Evolutionary conservation across 768 basidiomycete genomes (phyloP), one percentile per base, ranked within the genome.

Genomic region (Boletus tylopilopsis): DNA sequence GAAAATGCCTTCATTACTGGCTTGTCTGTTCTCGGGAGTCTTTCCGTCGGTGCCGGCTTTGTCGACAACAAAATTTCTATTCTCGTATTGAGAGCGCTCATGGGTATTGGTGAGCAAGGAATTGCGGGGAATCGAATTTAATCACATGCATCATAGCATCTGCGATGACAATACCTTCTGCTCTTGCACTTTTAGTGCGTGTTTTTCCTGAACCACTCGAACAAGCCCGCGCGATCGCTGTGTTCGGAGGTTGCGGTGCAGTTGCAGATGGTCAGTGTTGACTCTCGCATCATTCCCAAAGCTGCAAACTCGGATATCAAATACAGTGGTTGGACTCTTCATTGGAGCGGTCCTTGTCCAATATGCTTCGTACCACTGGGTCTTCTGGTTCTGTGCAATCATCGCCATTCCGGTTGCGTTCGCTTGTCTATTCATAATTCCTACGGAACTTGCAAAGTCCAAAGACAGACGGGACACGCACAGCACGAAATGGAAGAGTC

Each of bases 121-220:
- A 1, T 4, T 5, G 30, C 7, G n/a, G 0, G 18, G 10, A n/a
- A 7, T 42, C 3, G 25, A 15, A 21, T 47, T 15, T 40, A 18
- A 35, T 57, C 4, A 64, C n/a, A 19, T 8, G 16, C 18, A 1
- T 45, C n/a, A 13, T 67, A 70, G 76, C 69, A 12, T 78, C 76
- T 18, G 69, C 78, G 2, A 62, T 79, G 67, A 76, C 75, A 9
- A 71, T 80, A 32, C 79, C 79, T 3, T 76, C 78, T 4, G 74
- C 78, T 6, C 62, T 76, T n/a, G 64, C 72, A 33, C 67, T 82
- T 29, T 69, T 81, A 21, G 76, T 80, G 6, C 70, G 72, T 37
- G 64, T 77, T 55, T 82, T 76, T 61, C 74, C 78, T 0, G 71
- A 76, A 12, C 73, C 73, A 6, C 54, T 51, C 6, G 68, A 72